Evolutionary conservation across 805 yeast species (phyloP), one percentile per base, ranked within the genome.

Genomic region (Candida odintsovae): DNA sequence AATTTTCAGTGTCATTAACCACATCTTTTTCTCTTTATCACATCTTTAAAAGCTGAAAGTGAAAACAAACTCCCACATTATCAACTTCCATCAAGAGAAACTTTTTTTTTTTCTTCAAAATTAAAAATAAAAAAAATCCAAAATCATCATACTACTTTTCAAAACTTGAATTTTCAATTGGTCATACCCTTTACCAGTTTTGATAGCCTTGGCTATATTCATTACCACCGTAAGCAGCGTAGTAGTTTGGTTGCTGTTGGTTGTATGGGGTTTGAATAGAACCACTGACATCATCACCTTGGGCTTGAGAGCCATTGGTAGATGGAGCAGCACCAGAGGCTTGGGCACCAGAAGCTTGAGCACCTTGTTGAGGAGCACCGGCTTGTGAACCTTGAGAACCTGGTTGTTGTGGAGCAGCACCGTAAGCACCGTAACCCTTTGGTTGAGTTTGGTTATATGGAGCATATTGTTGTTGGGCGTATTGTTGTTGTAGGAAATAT

Each of bases 221-320:
- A 41, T 42, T 46, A 23, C 40, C 50, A 44, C 47, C 50, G 29
- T 48, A 47, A 31, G 50, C 57, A 26, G 41, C 47, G 39, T 59
- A 52, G 42, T 49, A 49, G 21, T 38, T 43, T 35, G 42, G 48
- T 42, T 50, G 60, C 41, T 58, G 59, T 42, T 54, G 60, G 41
- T 58, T 54, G 48, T 48, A 50, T 15, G 43, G 48, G 44, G 59
- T 66, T 42, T 64, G 67, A 41, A 45, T 51, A 56, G 64, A 26
- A 49, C 48, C 46, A 38, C 54, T 33, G 46, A 46, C 48, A 29
- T 55, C 58, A 35, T 48, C 52, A 37, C 48, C 51, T 38, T 46
- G 48, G 16, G 48, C 29, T 37, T 47, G 53, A 33, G 43, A 16
- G n/a, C 22, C 50, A 47, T 47, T 47, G 23, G 42, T 44, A 40